Evolutionary conservation across 345 rosid genomes (phyloP), one percentile per base, ranked within the genome.

Genomic region (Physaria fendleri): DNA sequence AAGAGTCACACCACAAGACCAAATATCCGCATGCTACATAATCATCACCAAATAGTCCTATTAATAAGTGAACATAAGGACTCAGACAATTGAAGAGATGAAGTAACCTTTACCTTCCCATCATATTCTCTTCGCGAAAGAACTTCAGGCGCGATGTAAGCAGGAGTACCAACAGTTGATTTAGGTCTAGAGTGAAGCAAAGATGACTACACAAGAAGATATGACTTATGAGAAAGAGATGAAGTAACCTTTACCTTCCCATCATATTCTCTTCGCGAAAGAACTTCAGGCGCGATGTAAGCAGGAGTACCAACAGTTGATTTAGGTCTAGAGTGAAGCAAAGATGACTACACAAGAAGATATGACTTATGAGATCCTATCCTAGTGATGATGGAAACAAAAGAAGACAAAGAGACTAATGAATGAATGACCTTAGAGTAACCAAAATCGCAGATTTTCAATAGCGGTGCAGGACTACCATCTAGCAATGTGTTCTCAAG

Each of bases 1-100:
- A 21, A 90, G 89, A 54, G 95, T 90, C 56, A 90, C 97, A 62
- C 97, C 95, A 48, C 97, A 90, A 7, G 97, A 90, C 97, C 97
- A 90, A 35, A 90, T 89, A 80, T 90, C 97, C 30, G 97, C 97
- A 75, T 80, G 46, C 97, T 90, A 62, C 49, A 75, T 15, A 25
- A 43, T n/a, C 45, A 18, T 40, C 55, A 54, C 53, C 24, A 71
- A 39, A 33, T 5, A 38, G 43, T 56, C 47, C 2, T 15, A 56
- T 55, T 2, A 30, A 46, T 46, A 56, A 40, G 64, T 63, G 63
- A 14, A 9, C 8, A 1, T 5, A 24, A 38, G 14, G 45, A 29
- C n/a, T 47, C 9, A 71, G 4, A 27, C 1, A 41, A 49, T n/a
- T 42, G 21, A 30, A 51, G 54, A 23, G 46, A 47, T 64, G 51